Percentiles rank a stretch among this genome's conserved stretches.
phyloP scores from a whole-genome alignment of 306 rosid species.

The Castanea crenata region DNA sequence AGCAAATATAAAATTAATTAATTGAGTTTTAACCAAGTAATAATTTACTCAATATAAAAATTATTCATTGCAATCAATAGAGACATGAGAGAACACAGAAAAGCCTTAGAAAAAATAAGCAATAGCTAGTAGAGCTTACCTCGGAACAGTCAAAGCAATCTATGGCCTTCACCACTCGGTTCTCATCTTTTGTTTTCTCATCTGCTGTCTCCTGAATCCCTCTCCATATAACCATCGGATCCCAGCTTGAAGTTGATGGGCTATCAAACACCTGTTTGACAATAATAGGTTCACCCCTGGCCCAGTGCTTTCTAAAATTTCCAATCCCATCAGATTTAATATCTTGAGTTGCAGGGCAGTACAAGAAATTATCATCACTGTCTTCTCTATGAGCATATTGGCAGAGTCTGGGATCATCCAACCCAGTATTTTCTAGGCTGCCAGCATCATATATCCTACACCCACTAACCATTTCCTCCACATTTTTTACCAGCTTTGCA shows the following conservation, averaged over 20 bases:
- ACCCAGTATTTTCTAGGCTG: slow-evolving; percentile 33
- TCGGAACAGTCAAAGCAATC: slow-evolving; percentile 84
- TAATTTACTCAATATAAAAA: slow-evolving; percentile 10
- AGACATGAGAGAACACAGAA: slow-evolving; percentile 13
- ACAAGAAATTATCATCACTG: slow-evolving; percentile 61
- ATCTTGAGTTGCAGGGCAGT: slow-evolving; percentile 67
- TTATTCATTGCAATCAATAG: slow-evolving; percentile 8
- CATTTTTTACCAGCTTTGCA: slow-evolving; percentile 95
- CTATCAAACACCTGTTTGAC: slow-evolving; percentile 77
- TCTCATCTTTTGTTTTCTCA: slow-evolving; percentile 68
- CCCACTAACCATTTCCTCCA: slow-evolving; percentile 96
- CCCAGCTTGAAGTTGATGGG: slow-evolving; percentile 81
- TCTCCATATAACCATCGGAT: slow-evolving; percentile 80
- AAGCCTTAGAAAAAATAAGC: not conserved
- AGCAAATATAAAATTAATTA: slow-evolving; percentile 3
- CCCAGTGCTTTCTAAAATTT: slow-evolving; percentile 87
- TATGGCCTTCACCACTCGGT: slow-evolving; percentile 69
- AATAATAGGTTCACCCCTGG: slow-evolving; percentile 70
- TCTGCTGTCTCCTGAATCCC: slow-evolving; percentile 74
- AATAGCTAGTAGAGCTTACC: slow-evolving; percentile 44
- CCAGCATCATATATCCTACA: slow-evolving; percentile 51
- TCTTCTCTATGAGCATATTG: slow-evolving; percentile 60
- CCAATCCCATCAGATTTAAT: slow-evolving; percentile 68
- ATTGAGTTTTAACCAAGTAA: slow-evolving; percentile 16
- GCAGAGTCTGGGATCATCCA: slow-evolving; percentile 43